Evolutionary conservation across 345 rosid genomes (phyloP), one percentile per base, ranked within the genome.

Genomic region (Pistacia vera): DNA sequence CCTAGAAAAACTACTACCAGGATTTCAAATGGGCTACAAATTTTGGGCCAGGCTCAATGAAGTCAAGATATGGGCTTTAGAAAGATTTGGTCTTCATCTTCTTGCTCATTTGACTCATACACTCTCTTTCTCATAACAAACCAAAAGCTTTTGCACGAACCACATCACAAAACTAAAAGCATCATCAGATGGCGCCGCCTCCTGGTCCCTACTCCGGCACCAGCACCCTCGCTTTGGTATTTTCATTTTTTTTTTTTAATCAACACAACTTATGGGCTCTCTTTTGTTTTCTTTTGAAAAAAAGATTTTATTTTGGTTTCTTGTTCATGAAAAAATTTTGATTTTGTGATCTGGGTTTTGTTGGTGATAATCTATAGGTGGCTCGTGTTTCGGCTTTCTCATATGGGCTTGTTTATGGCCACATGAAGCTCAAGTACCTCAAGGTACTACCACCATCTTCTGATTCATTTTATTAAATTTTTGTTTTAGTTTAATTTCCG

Each of bases 371-470:
- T 20, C 13, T 56, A 67, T 72, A 94, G 98, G 94, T 94, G 76
- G 98, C 98, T 87, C 93, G 98, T 73, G 96, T 85, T 36, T 91
- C 98, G 14, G 94, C 97, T 70, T 87, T 94, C 65, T 85, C 93
- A 0, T 13, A 87, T 11, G 98, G 98, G 73, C 83, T 91, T 68
- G 86, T 87, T 30, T 94, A 92, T 59, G 98, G 98, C 13, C 92
- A 78, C 87, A 70, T 92, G 73, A 92, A 94, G 88, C 93, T 94
- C 82, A 94, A 90, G 88, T 89, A 83, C 79, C 87, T 94, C 70
- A 83, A 88, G 97, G 97, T 94, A n/a, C 48, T 46, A 25, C 48
- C 36, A 25, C 16, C 59, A 1, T 58, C 28, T 2, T 9, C 12
- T 57, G 4, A 18, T 46, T 30, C 44, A 14, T 10, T 20, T 4